Conservation (phyloP, 768 basidiomycete genomes). For the Trametes meyenii region DNA sequence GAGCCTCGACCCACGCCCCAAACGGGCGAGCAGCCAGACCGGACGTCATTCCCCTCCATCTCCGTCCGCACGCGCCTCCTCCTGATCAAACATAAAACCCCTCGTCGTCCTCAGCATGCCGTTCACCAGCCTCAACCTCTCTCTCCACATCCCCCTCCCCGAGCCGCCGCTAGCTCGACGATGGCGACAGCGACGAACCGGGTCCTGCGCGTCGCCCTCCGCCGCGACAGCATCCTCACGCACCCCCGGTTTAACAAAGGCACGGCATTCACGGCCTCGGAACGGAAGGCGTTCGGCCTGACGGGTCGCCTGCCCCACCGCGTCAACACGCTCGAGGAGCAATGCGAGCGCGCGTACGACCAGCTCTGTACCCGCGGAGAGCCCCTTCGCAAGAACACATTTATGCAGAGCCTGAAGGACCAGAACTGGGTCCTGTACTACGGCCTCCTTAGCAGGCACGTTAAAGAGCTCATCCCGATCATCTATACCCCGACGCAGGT, state of each 20-base stretch:
- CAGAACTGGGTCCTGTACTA: conserved; percentile 88
- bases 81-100: conserved; percentile 13
- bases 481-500: conserved; percentile 87
- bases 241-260: conserved; percentile 80
- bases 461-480: conserved; percentile 58
- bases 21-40: background rate
- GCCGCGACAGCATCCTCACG: conserved; percentile 63
- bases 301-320: conserved; percentile 38
- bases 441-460: conserved; percentile 48
- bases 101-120: background rate
- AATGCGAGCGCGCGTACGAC: conserved; percentile 72
- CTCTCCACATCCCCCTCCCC: conserved; percentile 4
- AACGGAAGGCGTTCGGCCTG: conserved; percentile 74
- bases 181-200: conserved; percentile 27
- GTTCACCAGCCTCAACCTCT: background rate
- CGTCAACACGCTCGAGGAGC: conserved; percentile 65
- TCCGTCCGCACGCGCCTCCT: background rate
- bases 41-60: conserved; percentile 12
- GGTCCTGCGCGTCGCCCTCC: conserved; percentile 51
- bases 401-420: conserved; percentile 72
- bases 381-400: conserved; percentile 68
- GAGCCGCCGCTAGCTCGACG: too few species aligned
- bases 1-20: background rate
- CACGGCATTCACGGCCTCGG: conserved; percentile 68
- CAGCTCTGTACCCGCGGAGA: conserved; percentile 49